Conservation (phyloP, 2,329 filamentous ascomycete species). For the Alternaria conjuncta region DNA sequence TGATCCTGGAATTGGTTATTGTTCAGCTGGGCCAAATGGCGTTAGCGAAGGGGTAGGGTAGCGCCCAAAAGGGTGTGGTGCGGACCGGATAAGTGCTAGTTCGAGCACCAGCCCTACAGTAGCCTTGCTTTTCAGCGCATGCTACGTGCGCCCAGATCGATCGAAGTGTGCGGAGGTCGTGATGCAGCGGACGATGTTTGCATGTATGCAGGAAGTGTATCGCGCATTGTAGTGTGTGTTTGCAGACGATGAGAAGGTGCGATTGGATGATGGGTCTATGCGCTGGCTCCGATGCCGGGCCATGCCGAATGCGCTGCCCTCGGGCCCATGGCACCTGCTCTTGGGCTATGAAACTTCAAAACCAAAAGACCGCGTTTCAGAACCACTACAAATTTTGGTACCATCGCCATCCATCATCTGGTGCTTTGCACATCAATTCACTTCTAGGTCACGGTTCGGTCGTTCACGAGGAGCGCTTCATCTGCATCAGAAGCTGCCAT, state of each 20-base stretch:
- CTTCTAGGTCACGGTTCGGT: no score
- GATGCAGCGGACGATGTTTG: neutral
- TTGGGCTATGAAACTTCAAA: no score
- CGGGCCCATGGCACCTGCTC: no score
- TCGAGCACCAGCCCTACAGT: neutral
- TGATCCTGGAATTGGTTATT: neutral
- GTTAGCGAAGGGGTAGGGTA: neutral
- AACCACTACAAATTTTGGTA: no score
- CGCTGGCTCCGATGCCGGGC: no score
- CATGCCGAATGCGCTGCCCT: no score
- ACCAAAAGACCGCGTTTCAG: no score
- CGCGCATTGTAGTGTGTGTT: neutral
- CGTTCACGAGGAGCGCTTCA: no score
- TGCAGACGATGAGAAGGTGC: neutral
- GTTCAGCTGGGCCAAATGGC: neutral
- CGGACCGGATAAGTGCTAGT: neutral
- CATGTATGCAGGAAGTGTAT: neutral
- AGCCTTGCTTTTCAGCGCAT: neutral
- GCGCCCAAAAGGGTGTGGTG: neutral
- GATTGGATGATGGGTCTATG: no score
- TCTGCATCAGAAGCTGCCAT: no score
- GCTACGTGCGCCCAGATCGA: neutral
- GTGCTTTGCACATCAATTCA: no score
- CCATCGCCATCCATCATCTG: no score
- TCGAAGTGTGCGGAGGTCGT: neutral